These are phyloP conservation scores for Mycena leptocephala DNA, from an alignment of 768 basidiomycete species.

Conservation along the genomic window DNA sequence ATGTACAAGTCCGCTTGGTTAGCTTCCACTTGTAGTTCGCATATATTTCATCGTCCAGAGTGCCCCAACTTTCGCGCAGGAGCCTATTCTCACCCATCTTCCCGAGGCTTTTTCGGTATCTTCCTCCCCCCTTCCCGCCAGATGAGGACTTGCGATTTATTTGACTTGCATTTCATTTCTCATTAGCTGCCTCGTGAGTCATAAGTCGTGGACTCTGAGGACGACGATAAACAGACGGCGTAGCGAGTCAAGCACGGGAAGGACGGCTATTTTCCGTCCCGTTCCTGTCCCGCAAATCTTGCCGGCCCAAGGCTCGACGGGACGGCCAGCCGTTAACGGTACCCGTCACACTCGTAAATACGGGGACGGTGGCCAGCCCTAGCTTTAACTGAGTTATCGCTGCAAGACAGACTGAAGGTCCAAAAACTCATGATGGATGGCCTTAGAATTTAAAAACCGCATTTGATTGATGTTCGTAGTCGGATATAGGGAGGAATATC, in stretches of 20 bases:
- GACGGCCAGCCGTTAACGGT: background rate
- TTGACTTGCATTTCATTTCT: background rate
- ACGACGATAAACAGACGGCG: too few species aligned
- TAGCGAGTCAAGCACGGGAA: background rate
- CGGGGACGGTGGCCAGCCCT: too few species aligned
- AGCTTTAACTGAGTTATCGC: too few species aligned
- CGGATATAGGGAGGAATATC: too few species aligned
- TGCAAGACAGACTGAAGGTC: too few species aligned
- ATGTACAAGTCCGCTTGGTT: conserved; percentile 15
- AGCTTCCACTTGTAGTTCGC: conserved; percentile 17
- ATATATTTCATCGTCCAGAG: conserved; percentile 18
- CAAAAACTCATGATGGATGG: too few species aligned
- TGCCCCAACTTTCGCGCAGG: conserved; percentile 16
- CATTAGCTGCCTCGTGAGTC: too few species aligned
- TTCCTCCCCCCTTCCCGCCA: conserved; percentile 9
- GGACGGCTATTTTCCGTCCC: background rate
- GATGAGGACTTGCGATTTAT: conserved; percentile 7
- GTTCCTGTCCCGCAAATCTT: background rate
- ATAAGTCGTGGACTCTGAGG: too few species aligned
- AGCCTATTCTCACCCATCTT: conserved; percentile 19
- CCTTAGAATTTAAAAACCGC: too few species aligned
- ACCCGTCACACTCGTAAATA: too few species aligned
- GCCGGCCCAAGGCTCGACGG: background rate
- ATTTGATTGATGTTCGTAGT: too few species aligned
- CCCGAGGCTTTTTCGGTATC: conserved; percentile 9